A percentile compares a stretch with the other conserved stretches of the same genome.
Conservation (phyloP, 768 basidiomycete genomes). For the Cytidiella melzeri region DNA sequence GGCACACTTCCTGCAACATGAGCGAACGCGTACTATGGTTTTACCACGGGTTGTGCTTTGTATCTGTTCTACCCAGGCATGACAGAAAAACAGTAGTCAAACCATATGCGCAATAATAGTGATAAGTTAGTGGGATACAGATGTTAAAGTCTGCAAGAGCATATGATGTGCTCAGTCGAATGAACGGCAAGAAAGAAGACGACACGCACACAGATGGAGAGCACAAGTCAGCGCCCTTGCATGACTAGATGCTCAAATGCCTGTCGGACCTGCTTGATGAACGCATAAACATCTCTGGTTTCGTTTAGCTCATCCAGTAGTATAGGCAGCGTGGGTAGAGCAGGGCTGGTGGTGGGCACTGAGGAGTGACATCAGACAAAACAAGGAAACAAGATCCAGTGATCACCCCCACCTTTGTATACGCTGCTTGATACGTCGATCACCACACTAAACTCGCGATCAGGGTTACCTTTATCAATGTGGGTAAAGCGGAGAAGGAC, state of each 20-base stretch:
- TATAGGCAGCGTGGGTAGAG: slow-evolving; percentile 57
- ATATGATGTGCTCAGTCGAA: neutral
- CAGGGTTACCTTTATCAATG: slow-evolving; percentile 51
- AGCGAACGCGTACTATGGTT: no score
- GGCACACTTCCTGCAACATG: no score
- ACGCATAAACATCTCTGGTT: slow-evolving; percentile 60
- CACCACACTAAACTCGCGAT: slow-evolving; percentile 66
- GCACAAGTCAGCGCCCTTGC: neutral
- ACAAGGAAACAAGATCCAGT: neutral
- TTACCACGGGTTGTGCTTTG: no score
- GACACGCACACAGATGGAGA: neutral
- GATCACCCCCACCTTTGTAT: slow-evolving; percentile 55
- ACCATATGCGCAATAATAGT: neutral
- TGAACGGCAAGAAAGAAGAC: neutral
- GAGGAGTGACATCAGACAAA: slow-evolving; percentile 6
- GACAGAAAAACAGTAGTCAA: no score
- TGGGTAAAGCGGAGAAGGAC: slow-evolving; percentile 69
- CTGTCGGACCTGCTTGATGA: slow-evolving; percentile 60
- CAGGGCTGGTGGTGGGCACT: slow-evolving; percentile 82
- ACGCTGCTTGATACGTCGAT: slow-evolving; percentile 59
- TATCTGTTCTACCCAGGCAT: no score
- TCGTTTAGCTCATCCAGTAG: slow-evolving; percentile 68
- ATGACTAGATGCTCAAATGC: slow-evolving; percentile 37
- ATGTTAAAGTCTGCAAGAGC: neutral
- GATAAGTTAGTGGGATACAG: neutral